Percentiles rank a stretch among this genome's conserved stretches.
These are phyloP conservation scores for Metarhizium rileyi DNA, from an alignment of 2,329 filamentous ascomycete genomes.

Conservation along the genomic window DNA sequence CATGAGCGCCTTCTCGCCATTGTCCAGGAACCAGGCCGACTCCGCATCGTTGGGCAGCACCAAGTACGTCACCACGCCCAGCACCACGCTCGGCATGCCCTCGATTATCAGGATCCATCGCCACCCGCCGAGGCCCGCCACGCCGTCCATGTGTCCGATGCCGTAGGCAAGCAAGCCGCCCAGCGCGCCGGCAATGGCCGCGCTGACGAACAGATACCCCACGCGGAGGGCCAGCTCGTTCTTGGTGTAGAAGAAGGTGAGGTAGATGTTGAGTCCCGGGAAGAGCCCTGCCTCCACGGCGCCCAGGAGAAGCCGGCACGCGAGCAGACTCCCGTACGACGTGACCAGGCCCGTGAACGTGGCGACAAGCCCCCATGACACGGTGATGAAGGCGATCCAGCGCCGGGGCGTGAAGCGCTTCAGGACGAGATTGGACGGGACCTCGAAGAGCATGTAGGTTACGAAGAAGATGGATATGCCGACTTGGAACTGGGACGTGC, in stretches of 20 bases:
- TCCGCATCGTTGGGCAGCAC: constrained; percentile 28
- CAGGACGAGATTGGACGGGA: constrained; percentile 55
- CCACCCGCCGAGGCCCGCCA: constrained; percentile 57
- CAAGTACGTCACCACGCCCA: constrained; percentile 25
- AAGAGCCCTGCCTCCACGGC: constrained; percentile 61
- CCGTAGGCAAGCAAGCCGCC: constrained; percentile 66
- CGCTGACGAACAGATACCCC: constrained; percentile 61
- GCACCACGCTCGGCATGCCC: constrained; percentile 30
- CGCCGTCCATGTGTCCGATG: constrained; percentile 63
- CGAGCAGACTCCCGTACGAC: constrained; percentile 56
- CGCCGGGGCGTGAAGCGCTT: constrained; percentile 52
- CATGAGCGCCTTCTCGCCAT: constrained; percentile 58
- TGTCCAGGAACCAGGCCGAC: constrained; percentile 49
- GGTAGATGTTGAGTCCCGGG: constrained; percentile 57
- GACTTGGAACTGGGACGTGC: constrained; percentile 57
- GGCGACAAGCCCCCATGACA: constrained; percentile 58
- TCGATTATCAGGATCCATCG: constrained; percentile 58
- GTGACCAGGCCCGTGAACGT: constrained; percentile 59
- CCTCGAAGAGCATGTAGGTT: constrained; percentile 52
- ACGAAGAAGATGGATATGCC: constrained; percentile 59
- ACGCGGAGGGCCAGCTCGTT: constrained; percentile 62
- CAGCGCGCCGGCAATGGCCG: constrained; percentile 61
- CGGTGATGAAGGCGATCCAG: constrained; percentile 56
- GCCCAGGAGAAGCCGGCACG: constrained; percentile 58
- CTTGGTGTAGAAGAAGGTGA: constrained; percentile 70